Conservation (phyloP, 2,329 filamentous ascomycete genomes). For the Diaporthe caulivora region DNA sequence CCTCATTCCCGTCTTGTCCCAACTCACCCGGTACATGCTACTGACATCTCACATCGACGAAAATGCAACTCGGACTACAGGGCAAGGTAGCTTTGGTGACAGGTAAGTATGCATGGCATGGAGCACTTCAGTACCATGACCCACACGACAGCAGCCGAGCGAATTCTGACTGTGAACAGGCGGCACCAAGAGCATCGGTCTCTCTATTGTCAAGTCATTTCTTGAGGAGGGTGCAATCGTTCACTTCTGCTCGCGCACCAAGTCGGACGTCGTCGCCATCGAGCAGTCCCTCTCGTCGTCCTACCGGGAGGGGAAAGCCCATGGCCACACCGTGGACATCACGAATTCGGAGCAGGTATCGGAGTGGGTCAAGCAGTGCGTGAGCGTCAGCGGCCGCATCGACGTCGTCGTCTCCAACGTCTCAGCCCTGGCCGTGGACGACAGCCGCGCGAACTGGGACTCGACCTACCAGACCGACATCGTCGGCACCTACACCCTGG, state of each 20-base stretch:
- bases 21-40: no score
- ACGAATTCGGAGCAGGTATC: conserved; percentile 35
- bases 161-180: conserved; percentile 31
- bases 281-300: conserved; percentile 26
- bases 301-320: conserved; percentile 17
- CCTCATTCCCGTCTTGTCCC: neutral
- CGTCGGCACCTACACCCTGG: conserved; percentile 48
- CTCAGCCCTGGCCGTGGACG: conserved; percentile 46
- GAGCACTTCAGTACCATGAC: no score
- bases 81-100: conserved; percentile 51
- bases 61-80: conserved; percentile 51
- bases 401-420: conserved; percentile 43
- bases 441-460: conserved; percentile 45
- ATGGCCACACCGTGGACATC: conserved; percentile 40
- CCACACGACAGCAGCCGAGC: neutral
- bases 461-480: conserved; percentile 50
- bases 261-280: conserved; percentile 35
- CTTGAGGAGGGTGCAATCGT: conserved; percentile 42
- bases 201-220: conserved; percentile 40
- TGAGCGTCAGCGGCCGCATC: conserved; percentile 34
- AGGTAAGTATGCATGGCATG: conserved; percentile 41
- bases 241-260: conserved; percentile 43
- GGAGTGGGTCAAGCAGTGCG: conserved; percentile 38
- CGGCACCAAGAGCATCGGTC: conserved; percentile 41
- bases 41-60: neutral